Conservation (phyloP, 2,329 filamentous ascomycete species). For the Trichoderma koningiopsis region DNA sequence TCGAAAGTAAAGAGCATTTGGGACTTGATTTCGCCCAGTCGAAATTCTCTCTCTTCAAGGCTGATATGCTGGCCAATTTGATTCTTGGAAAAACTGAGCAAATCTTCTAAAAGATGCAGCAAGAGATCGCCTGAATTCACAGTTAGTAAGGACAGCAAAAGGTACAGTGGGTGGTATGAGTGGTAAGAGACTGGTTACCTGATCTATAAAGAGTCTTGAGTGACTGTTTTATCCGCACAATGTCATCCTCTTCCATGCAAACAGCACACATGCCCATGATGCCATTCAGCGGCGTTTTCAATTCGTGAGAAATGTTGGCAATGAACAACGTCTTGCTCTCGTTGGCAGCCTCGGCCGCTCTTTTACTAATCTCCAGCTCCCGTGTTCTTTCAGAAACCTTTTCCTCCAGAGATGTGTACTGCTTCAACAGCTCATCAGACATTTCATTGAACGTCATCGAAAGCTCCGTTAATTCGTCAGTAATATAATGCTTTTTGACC, state of each 20-base stretch:
- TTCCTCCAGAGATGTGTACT: constrained; percentile 82
- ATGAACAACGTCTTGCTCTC: constrained; percentile 98
- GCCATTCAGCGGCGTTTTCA: constrained; percentile 93
- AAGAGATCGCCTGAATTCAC: constrained; percentile 62
- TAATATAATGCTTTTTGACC: constrained; percentile 72
- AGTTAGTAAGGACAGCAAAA: constrained; percentile 6
- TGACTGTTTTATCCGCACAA: constrained; percentile 75
- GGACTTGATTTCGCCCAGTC: constrained; percentile 77
- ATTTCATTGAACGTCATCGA: constrained; percentile 89
- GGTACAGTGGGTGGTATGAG: neutral
- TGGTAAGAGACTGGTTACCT: constrained; percentile 27
- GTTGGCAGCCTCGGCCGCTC: constrained; percentile 90
- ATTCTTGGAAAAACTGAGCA: constrained; percentile 92
- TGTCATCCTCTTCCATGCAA: constrained; percentile 87
- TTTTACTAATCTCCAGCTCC: constrained; percentile 86
- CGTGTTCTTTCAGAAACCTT: constrained; percentile 80
- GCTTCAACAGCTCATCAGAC: constrained; percentile 85
- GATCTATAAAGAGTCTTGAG: constrained; percentile 79
- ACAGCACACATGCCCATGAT: constrained; percentile 93
- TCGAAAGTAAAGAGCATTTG: constrained; percentile 87
- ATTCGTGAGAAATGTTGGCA: constrained; percentile 84
- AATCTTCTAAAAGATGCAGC: constrained; percentile 82
- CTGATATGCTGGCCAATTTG: constrained; percentile 84
- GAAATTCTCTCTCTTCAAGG: constrained; percentile 83
- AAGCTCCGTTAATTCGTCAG: constrained; percentile 83